These are phyloP conservation scores for Tinospora cordifolia DNA, from an alignment of 164 flowering plant genomes.

Conservation along the genomic window DNA sequence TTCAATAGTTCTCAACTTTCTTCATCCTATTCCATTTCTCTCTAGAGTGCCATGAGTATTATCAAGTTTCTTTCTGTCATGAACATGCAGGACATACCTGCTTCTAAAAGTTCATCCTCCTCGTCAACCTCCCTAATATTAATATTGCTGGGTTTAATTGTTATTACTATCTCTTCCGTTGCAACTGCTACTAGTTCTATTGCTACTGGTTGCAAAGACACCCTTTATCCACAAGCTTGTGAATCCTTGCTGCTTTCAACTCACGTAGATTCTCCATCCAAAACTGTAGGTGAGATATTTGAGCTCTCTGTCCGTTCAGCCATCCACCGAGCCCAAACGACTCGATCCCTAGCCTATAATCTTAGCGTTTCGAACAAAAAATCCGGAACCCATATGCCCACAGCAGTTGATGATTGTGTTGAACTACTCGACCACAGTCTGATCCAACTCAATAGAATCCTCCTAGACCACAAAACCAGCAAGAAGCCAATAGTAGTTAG, in stretches of 20 bases:
- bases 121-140: background rate
- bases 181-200: conserved; percentile 1
- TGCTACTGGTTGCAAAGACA: conserved; percentile 17
- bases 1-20: background rate
- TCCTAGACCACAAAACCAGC: conserved; percentile 5
- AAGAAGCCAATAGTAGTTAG: background rate
- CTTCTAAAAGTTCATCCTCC: background rate
- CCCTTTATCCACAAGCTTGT: conserved; percentile 20
- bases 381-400: background rate
- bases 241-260: conserved; percentile 13
- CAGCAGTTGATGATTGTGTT: conserved; percentile 24
- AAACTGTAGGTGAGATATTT: conserved; percentile 13
- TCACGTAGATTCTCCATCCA: background rate
- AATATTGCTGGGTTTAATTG: conserved; percentile 7
- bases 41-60: background rate
- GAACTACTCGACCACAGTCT: conserved; percentile 26
- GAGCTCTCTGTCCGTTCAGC: conserved; percentile 17
- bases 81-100: conserved; percentile 1
- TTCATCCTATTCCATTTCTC: conserved; percentile 6
- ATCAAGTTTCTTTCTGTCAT: background rate
- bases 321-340: conserved; percentile 6
- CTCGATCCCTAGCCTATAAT: conserved; percentile 11
- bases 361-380: conserved; percentile 5
- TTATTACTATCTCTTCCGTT: background rate
- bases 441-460: conserved; percentile 12